Conservation (phyloP, 2,329 filamentous ascomycete species). For the Xylariomycetidae sp. region DNA sequence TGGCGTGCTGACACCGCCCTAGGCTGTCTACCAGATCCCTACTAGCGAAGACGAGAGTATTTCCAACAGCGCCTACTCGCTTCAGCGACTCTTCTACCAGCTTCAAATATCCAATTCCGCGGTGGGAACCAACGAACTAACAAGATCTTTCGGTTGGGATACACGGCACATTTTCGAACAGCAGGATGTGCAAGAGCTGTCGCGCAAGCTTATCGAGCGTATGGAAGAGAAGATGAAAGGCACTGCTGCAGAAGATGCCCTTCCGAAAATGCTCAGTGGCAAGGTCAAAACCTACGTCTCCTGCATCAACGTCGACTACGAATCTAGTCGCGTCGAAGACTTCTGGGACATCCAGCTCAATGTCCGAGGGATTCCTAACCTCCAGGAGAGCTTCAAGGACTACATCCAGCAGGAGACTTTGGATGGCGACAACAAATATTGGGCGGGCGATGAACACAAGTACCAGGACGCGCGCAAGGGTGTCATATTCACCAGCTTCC, state of each 20-base stretch:
- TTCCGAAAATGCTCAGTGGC: conserved; percentile 88
- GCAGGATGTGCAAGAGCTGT: conserved; percentile 96
- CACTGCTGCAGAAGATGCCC: conserved; percentile 80
- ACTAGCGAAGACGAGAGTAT: conserved; percentile 78
- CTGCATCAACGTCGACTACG: conserved; percentile 97
- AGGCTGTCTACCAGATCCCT: conserved; percentile 96
- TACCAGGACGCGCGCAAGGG: conserved; percentile 96
- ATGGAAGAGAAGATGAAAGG: conserved; percentile 99
- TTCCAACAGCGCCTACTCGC: conserved; percentile 83
- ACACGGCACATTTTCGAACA: conserved; percentile 97
- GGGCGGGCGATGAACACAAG: conserved; percentile 81
- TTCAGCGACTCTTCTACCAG: conserved; percentile 92
- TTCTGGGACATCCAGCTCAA: conserved; percentile 99
- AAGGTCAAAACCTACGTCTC: conserved; percentile 99
- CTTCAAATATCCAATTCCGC: conserved; percentile 80
- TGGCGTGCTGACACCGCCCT: conserved; percentile 11
- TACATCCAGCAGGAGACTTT: conserved; percentile 96
- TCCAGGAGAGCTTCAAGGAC: conserved; percentile 92
- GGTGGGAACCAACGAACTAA: conserved; percentile 87
- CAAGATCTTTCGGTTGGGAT: conserved; percentile 96
- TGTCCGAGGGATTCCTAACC: conserved; percentile 85
- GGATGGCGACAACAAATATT: conserved; percentile 98
- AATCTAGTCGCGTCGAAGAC: conserved; percentile 90
- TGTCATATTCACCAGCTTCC: conserved; percentile 94
- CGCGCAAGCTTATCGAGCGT: conserved; percentile 92